Evolutionary conservation across 192 early-diverging fungal genomes (phyloP).

Genomic region (Dimargaris cristalligena): DNA sequence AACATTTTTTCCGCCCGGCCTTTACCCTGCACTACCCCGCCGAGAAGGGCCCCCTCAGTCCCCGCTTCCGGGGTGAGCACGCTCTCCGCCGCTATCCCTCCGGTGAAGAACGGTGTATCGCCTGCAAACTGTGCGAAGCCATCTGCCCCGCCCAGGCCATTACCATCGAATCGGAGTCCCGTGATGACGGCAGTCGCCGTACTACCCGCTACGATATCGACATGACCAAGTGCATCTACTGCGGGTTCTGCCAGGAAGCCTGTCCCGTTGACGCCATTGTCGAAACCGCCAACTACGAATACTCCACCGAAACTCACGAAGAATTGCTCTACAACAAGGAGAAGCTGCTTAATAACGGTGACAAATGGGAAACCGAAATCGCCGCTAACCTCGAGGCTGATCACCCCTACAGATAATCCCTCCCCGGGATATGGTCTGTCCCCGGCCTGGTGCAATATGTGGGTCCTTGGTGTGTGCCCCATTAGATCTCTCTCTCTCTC

Average conservation of each 20-base stretch:
- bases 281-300: conserved; percentile 93
- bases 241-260: conserved; percentile 94
- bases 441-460: too few species aligned
- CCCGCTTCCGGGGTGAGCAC: conserved; percentile 94
- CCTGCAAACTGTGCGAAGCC: conserved; percentile 95
- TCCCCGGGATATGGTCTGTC: too few species aligned
- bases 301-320: conserved; percentile 90
- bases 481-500: too few species aligned
- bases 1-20: conserved; percentile 86
- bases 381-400: conserved; percentile 54
- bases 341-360: conserved; percentile 89
- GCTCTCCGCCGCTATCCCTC: conserved; percentile 87
- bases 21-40: conserved; percentile 93
- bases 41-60: conserved; percentile 85
- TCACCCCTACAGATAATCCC: conserved; percentile 46
- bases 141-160: conserved; percentile 97
- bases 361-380: conserved; percentile 93
- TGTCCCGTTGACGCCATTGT: conserved; percentile 98
- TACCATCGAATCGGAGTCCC: conserved; percentile 92
- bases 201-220: conserved; percentile 98
- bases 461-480: too few species aligned
- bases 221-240: conserved; percentile 98
- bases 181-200: conserved; percentile 83
- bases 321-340: conserved; percentile 98
- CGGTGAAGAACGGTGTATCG: conserved; percentile 96